These are phyloP conservation scores for Straminergon stramineum DNA, from an alignment of 225 moss, liverwort and hornwort species.

Conservation along the genomic window DNA sequence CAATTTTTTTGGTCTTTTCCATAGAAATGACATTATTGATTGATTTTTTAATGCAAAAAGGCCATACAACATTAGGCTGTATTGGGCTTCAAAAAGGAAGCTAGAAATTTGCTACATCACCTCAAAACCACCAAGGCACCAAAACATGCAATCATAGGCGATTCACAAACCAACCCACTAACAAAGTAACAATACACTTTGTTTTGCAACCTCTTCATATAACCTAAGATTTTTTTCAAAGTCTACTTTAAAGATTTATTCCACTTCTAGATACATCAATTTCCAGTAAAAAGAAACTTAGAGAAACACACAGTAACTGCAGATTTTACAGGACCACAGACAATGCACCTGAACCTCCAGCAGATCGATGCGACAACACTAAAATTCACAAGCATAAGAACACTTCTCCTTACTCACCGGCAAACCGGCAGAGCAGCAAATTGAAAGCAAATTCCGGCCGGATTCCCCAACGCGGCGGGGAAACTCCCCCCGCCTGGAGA, in stretches of 20 bases:
- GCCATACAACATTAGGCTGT: fast-evolving
- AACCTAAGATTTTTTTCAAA: background rate
- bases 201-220: background rate
- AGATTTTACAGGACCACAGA: background rate
- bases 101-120: background rate
- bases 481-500: background rate
- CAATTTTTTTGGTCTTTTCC: background rate
- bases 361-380: background rate
- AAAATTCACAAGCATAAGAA: background rate
- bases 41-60: background rate
- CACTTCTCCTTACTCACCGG: background rate
- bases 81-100: background rate
- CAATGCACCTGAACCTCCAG: background rate
- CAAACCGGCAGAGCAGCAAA: background rate
- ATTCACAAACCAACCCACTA: background rate
- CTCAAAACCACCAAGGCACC: too few species aligned
- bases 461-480: background rate
- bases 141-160: background rate
- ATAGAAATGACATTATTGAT: background rate
- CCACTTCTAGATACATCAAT: background rate
- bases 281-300: background rate
- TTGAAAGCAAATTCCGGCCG: background rate
- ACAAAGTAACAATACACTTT: background rate
- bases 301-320: too few species aligned
- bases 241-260: background rate